phyloP scores from a whole-genome alignment of 371 early-diverging fungal species.

The Basidiobolus meristosporus region DNA sequence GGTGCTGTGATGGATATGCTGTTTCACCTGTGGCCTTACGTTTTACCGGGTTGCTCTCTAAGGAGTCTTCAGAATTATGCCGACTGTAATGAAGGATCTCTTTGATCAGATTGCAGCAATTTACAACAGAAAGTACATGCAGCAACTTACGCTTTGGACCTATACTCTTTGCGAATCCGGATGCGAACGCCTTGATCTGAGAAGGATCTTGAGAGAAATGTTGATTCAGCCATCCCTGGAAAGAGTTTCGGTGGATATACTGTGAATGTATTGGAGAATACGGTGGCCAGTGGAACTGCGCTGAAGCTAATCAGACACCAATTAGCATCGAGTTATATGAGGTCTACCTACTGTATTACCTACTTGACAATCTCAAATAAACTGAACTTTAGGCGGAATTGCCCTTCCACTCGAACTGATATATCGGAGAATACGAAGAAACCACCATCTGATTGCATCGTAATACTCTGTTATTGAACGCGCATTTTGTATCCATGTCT shows the following conservation, averaged over 20 bases:
- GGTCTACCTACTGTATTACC: too few relatives aligned
- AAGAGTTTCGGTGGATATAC: slow-evolving; percentile 1
- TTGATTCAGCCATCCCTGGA: slow-evolving; percentile 61
- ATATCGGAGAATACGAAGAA: slow-evolving; percentile 93
- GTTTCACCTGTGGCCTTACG: too few relatives aligned
- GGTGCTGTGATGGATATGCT: too few relatives aligned
- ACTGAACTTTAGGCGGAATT: slow-evolving; percentile 70
- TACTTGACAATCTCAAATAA: slow-evolving; percentile 45
- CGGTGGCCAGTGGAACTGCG: not conserved
- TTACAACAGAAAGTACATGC: too few relatives aligned
- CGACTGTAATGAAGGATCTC: too few relatives aligned
- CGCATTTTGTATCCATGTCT: too few relatives aligned
- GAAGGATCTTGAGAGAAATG: slow-evolving; percentile 69
- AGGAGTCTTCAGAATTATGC: too few relatives aligned
- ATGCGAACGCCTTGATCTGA: slow-evolving; percentile 91
- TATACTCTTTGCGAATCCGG: slow-evolving; percentile 75
- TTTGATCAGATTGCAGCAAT: too few relatives aligned
- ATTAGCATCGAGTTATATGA: not conserved
- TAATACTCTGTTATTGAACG: too few relatives aligned
- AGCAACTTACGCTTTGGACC: too few relatives aligned
- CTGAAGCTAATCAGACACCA: not conserved
- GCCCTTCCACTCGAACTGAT: slow-evolving; percentile 79
- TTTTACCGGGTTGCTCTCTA: too few relatives aligned
- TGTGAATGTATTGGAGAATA: not conserved
- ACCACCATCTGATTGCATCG: too few relatives aligned